phyloP scores from a whole-genome alignment of 371 early-diverging fungal genomes.

The Rhizopus microsporus region DNA sequence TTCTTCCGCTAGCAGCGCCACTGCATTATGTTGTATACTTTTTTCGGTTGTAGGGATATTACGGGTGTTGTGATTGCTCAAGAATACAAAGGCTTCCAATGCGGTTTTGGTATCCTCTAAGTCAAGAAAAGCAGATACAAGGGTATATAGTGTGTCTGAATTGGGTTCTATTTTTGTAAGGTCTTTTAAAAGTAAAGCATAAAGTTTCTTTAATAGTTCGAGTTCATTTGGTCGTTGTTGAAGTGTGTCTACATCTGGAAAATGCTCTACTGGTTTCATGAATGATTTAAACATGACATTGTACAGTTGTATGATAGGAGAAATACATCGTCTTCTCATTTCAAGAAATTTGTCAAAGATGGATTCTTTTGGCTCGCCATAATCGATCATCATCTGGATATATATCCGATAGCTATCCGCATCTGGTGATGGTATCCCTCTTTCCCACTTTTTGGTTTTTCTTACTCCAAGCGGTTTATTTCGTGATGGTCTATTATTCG shows the following conservation, averaged over 20 bases:
- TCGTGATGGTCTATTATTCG: not conserved
- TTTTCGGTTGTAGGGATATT: not conserved
- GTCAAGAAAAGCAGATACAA: constrained; percentile 59
- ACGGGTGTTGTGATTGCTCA: constrained; percentile 24
- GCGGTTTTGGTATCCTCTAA: constrained; percentile 50
- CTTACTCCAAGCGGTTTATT: constrained; percentile 1
- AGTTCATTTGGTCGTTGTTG: constrained; percentile 1
- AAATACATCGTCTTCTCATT: not conserved
- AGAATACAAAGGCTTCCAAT: constrained; percentile 46
- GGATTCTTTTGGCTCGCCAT: constrained; percentile 24
- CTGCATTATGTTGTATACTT: constrained; percentile 13
- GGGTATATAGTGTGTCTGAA: constrained; percentile 50
- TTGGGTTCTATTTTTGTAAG: constrained; percentile 33
- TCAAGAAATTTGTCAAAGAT: not conserved
- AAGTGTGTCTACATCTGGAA: not conserved
- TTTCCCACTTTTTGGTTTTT: not conserved
- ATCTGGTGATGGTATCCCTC: constrained; percentile 20
- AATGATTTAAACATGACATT: constrained; percentile 39
- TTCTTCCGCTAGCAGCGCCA: constrained; percentile 24
- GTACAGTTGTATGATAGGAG: constrained; percentile 28
- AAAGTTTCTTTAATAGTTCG: constrained; percentile 23
- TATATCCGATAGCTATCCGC: constrained; percentile 38
- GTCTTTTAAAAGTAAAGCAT: constrained; percentile 28
- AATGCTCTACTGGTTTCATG: constrained; percentile 13
- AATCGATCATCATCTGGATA: constrained; percentile 30